Conservation (phyloP, 345 rosid species). For the Hibiscus trionum region DNA sequence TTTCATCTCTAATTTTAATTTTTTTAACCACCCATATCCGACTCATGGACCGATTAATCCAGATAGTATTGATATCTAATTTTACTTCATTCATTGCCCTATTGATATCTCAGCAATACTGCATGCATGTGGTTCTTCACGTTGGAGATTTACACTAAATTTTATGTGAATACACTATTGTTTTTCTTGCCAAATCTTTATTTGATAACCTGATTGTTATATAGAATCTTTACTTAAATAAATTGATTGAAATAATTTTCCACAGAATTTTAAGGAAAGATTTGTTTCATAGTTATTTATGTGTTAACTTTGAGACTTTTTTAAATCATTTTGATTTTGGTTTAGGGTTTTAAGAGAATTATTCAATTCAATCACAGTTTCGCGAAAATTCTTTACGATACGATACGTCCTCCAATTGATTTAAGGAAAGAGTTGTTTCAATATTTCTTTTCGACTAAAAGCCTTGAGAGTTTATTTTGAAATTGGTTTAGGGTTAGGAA, state of each 20-base stretch:
- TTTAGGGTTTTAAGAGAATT: no score
- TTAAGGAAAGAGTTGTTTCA: no score
- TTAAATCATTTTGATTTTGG: no score
- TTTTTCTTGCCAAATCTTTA: no score
- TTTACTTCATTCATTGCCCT: not conserved
- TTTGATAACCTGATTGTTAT: not conserved
- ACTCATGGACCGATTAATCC: no score
- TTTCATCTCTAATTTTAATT: not conserved
- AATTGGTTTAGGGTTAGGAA: not conserved
- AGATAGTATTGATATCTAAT: not conserved
- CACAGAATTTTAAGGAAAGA: not conserved
- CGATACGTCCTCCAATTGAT: no score
- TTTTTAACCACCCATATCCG: no score
- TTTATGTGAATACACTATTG: not conserved
- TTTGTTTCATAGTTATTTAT: not conserved
- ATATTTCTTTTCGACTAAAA: no score
- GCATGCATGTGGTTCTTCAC: not conserved
- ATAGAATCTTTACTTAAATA: not conserved
- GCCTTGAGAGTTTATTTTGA: not conserved
- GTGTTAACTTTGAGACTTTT: not conserved
- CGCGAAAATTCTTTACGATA: no score
- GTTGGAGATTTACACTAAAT: not conserved
- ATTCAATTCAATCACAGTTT: no score
- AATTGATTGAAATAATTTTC: not conserved
- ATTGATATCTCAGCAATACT: not conserved